A percentile compares a stretch with the other conserved stretches of the same genome.
phyloP scores from a whole-genome alignment of 805 yeast genomes.

The Jamesozyma spencerorum region DNA sequence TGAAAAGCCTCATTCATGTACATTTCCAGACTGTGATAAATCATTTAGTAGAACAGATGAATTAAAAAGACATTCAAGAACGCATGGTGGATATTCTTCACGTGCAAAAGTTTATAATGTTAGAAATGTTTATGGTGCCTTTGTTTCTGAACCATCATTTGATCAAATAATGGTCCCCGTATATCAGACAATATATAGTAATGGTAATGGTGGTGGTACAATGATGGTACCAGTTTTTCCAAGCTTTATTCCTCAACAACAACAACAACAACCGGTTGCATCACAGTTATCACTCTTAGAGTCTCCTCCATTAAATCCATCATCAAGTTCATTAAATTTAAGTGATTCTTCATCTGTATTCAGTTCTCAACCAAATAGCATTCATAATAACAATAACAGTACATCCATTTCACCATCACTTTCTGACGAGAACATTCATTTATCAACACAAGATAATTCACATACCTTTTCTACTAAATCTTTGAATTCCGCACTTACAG shows the following conservation, averaged over 20 bases:
- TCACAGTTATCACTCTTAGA: neutral
- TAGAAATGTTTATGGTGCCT: too few relatives aligned
- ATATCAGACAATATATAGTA: neutral
- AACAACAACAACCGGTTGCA: neutral
- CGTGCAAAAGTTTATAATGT: too few relatives aligned
- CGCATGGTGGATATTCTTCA: slow-evolving; percentile 37
- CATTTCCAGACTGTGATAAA: slow-evolving; percentile 75
- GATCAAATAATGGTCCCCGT: neutral
- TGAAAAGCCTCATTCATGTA: slow-evolving; percentile 81
- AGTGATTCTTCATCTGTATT: slow-evolving; percentile 15
- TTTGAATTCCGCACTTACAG: too few relatives aligned
- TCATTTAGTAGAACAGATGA: slow-evolving; percentile 77
- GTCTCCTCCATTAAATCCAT: slow-evolving; percentile 2
- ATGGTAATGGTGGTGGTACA: too few relatives aligned
- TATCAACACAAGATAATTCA: too few relatives aligned
- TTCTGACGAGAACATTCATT: too few relatives aligned
- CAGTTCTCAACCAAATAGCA: slow-evolving; percentile 6
- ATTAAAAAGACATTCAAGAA: slow-evolving; percentile 75
- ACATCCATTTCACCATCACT: slow-evolving; percentile 6
- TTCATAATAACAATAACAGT: neutral
- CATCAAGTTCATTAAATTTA: slow-evolving; percentile 13
- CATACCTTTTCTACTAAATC: too few relatives aligned
- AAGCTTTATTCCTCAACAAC: too few relatives aligned
- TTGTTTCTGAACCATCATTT: neutral
- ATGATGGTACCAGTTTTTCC: neutral